Conservation (phyloP, 441 rosid genomes). For the Adansonia gregorii region DNA sequence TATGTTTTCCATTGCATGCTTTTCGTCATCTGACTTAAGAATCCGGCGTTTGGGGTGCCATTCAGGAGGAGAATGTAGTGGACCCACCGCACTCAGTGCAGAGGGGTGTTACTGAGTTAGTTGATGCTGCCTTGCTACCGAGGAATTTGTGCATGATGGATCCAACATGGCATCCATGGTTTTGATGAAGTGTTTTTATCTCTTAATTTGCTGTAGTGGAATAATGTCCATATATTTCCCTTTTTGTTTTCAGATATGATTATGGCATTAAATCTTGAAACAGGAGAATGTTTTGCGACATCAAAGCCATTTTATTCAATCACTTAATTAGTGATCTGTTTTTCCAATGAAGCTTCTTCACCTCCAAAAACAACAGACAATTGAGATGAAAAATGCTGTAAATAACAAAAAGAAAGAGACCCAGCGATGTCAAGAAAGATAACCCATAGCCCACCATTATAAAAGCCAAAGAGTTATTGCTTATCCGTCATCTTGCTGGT, state of each 20-base stretch:
- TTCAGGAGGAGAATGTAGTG: conserved; percentile 76
- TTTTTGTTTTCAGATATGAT: background rate
- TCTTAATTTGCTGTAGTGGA: no score
- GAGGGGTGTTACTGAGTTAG: conserved; percentile 83
- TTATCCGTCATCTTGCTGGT: conserved; percentile 32
- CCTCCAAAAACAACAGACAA: background rate
- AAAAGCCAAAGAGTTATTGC: background rate
- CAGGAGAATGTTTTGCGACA: background rate
- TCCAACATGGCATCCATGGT: conserved; percentile 99
- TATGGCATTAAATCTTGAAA: background rate
- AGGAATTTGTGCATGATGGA: conserved; percentile 99
- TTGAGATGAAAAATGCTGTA: background rate
- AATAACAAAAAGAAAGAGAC: background rate
- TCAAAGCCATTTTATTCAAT: background rate
- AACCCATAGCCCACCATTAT: background rate
- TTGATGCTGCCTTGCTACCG: conserved; percentile 85
- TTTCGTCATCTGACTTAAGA: background rate
- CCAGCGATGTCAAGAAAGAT: conserved; percentile 14
- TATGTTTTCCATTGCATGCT: background rate
- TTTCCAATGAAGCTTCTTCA: no score
- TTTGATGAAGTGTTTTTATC: conserved; percentile 39
- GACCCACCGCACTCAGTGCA: conserved; percentile 95
- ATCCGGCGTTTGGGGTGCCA: background rate
- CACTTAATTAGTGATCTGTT: conserved; percentile 1
- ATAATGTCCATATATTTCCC: background rate